phyloP scores from a whole-genome alignment of 1,139 yeast genomes.

The Diutina pseudorugosa region DNA sequence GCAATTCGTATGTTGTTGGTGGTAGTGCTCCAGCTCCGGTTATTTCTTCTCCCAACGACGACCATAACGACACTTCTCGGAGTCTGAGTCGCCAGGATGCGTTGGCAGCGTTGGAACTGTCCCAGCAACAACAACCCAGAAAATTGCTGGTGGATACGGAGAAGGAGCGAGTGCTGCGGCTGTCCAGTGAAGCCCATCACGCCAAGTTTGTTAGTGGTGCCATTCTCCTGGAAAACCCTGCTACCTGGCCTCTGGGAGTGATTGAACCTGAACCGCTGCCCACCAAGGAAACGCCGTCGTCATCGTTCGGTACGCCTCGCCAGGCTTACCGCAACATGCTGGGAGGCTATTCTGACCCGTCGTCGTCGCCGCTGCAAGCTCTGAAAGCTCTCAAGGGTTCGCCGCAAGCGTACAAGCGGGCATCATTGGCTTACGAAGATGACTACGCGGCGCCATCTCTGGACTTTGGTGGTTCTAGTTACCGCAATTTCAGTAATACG shows the following conservation, averaged over 20 bases:
- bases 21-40: too few species aligned
- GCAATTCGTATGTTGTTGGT: background rate
- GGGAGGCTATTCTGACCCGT: background rate
- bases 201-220: conserved; percentile 1
- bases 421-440: background rate
- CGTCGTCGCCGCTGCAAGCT: background rate
- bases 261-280: background rate
- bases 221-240: background rate
- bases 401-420: background rate
- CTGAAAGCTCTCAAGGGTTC: background rate
- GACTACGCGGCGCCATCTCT: background rate
- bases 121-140: background rate
- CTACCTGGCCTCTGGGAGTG: background rate
- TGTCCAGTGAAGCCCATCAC: background rate
- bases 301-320: background rate
- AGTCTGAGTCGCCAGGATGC: background rate
- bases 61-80: background rate
- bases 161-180: background rate
- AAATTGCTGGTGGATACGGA: too few species aligned
- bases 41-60: too few species aligned
- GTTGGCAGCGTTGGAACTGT: background rate
- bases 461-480: background rate
- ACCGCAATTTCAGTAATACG: background rate
- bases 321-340: background rate
- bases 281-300: background rate